phyloP scores from a whole-genome alignment of 2,329 filamentous ascomycete species.

The Colletotrichum chlorophyti region DNA sequence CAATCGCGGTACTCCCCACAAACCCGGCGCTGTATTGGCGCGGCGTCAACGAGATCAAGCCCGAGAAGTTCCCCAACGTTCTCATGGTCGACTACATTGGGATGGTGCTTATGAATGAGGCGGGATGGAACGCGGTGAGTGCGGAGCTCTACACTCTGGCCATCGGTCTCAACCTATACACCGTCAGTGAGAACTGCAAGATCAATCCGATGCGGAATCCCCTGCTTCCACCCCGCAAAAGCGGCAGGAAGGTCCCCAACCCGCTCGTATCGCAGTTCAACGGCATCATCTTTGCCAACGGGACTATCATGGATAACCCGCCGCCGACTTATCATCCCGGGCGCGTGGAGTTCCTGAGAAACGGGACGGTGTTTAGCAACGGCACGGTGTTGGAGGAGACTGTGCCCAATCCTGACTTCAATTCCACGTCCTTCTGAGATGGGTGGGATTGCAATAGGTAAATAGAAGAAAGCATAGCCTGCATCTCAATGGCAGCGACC shows the following conservation, averaged over 20 bases:
- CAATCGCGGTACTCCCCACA: constrained; percentile 38
- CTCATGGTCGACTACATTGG: constrained; percentile 40
- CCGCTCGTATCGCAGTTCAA: constrained; percentile 32
- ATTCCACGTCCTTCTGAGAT: neutral
- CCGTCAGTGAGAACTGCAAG: constrained; percentile 42
- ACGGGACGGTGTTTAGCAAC: constrained; percentile 34
- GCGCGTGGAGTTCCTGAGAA: constrained; percentile 31
- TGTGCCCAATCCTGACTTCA: neutral
- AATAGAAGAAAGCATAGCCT: neutral
- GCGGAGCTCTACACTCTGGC: constrained; percentile 40
- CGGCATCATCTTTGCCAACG: constrained; percentile 40
- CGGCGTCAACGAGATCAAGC: constrained; percentile 37
- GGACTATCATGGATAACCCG: constrained; percentile 35
- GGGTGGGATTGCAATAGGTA: neutral
- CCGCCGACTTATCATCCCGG: constrained; percentile 31
- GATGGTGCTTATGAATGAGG: constrained; percentile 34
- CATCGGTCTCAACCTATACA: constrained; percentile 40
- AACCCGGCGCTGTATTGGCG: constrained; percentile 44
- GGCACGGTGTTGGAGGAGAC: neutral
- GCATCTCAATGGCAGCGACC: neutral
- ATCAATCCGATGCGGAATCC: constrained; percentile 33
- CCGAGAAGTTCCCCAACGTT: constrained; percentile 39
- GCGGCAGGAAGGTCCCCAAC: neutral
- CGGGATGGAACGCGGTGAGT: constrained; percentile 36
- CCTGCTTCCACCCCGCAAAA: constrained; percentile 25